These are phyloP conservation scores for Vicia faba DNA, from an alignment of 306 rosid genomes.

Conservation along the genomic window DNA sequence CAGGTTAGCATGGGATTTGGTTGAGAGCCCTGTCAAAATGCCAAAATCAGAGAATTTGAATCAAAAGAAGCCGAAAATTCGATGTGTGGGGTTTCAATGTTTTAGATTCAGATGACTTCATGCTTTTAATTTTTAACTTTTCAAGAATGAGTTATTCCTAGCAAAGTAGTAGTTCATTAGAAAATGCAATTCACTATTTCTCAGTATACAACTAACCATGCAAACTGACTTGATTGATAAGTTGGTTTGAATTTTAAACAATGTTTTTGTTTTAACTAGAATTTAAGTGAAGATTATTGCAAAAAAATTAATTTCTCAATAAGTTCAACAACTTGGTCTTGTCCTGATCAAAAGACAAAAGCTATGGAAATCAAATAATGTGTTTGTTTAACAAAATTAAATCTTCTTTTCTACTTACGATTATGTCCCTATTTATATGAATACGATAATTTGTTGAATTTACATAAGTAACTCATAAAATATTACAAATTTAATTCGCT, in stretches of 20 bases:
- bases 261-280: background rate
- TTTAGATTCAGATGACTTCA: constrained; percentile 46
- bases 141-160: background rate
- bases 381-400: no score
- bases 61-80: constrained; percentile 46
- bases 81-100: constrained; percentile 55
- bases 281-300: no score
- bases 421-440: no score
- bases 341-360: no score
- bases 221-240: background rate
- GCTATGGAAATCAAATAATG: no score
- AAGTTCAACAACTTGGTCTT: no score
- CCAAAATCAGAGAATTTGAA: constrained; percentile 55
- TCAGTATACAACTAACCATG: background rate
- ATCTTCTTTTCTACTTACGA: no score
- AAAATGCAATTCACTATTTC: background rate
- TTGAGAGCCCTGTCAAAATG: constrained; percentile 66
- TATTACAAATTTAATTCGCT: no score
- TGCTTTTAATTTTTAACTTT: constrained; percentile 2
- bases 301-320: no score
- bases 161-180: background rate
- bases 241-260: background rate
- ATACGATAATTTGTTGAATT: no score
- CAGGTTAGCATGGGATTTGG: constrained; percentile 68
- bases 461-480: no score